These are phyloP conservation scores for Beauveria asiatica DNA, from an alignment of 2,329 filamentous ascomycete genomes.

Conservation along the genomic window DNA sequence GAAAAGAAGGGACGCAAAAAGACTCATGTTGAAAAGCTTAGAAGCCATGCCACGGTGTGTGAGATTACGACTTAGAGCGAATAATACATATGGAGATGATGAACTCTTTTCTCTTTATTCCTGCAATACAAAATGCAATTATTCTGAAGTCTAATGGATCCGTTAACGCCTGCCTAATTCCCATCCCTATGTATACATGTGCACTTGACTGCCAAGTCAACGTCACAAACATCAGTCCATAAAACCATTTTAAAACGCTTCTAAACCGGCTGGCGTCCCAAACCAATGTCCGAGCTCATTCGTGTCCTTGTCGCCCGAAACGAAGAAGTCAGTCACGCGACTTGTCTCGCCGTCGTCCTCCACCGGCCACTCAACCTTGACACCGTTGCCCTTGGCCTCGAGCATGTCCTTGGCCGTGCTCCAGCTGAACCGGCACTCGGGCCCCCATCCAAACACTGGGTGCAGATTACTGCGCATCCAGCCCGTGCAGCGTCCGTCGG, in stretches of 20 bases:
- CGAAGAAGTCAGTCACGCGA: conserved; percentile 71
- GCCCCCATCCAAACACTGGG: conserved; percentile 89
- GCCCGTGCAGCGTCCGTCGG: conserved; percentile 66
- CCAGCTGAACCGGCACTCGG: conserved; percentile 92
- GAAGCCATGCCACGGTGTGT: conserved; percentile 1
- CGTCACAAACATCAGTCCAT: background rate
- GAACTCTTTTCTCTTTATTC: background rate
- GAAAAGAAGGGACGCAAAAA: background rate
- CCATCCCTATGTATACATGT: background rate
- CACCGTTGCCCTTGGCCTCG: conserved; percentile 59
- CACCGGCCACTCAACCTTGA: conserved; percentile 76
- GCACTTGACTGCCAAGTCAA: background rate
- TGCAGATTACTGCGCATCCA: conserved; percentile 89
- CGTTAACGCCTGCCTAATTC: background rate
- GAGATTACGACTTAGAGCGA: conserved; percentile 4
- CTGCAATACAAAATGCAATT: background rate
- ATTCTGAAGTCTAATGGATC: background rate
- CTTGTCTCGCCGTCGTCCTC: conserved; percentile 61
- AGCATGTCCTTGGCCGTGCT: conserved; percentile 89
- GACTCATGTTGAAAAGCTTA: conserved; percentile 10
- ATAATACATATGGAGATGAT: conserved; percentile 1
- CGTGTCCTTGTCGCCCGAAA: conserved; percentile 32
- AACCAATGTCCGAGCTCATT: conserved; percentile 77
- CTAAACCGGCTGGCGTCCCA: conserved; percentile 59
- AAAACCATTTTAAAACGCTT: conserved; percentile 51